Base-by-base conservation (phyloP, 2,329 filamentous ascomycete species). In the Talaromyces sp. region DNA sequence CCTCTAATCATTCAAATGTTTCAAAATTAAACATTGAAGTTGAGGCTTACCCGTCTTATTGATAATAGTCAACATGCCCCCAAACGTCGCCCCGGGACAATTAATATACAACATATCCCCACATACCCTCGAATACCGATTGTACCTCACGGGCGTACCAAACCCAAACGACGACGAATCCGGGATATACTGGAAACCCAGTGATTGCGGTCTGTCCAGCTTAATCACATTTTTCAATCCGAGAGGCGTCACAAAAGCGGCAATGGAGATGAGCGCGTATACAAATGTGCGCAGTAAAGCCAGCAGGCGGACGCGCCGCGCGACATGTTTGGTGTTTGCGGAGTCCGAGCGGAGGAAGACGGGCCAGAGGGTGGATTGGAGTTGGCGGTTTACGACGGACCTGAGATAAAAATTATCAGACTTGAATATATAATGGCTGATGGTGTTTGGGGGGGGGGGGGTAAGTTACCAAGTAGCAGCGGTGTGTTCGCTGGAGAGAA, bases 391-490 rank as follows among this genome's bases (percentile, higher is more conserved):
- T 19, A 55, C 24, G 53, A 55, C 53, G 17, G 53, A 55, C 53
- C 53, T 55, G 50, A 14, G 4, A 35, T 9, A 24, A 26, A 52
- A 8, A 54, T 54, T 14, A 27, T 19, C 8, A 31, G n/a, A 54
- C n/a, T n/a, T n/a, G 11, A 51, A 26, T 24, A 9, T 27, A 3
- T 27, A 11, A 14, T 54, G 4, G n/a, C n/a, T 14, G 27, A 54
- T 26, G 26, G 3, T 26, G 26, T 7, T 32, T 38, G 52, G 9
- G 21, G n/a, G 31, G 11, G 27, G n/a, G n/a, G n/a, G n/a, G n/a
- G n/a, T n/a, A n/a, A n/a, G n/a, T n/a, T 38, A 55, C 53, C 53
- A 55, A 12, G 53, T 55, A 12, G 53, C 53, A 10, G 53, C 53
- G 14, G 29, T 55, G 21, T 55, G 26, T 7, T 55, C 53, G 53